Conservation (phyloP, 805 yeast species). For the Candida ortonii region DNA sequence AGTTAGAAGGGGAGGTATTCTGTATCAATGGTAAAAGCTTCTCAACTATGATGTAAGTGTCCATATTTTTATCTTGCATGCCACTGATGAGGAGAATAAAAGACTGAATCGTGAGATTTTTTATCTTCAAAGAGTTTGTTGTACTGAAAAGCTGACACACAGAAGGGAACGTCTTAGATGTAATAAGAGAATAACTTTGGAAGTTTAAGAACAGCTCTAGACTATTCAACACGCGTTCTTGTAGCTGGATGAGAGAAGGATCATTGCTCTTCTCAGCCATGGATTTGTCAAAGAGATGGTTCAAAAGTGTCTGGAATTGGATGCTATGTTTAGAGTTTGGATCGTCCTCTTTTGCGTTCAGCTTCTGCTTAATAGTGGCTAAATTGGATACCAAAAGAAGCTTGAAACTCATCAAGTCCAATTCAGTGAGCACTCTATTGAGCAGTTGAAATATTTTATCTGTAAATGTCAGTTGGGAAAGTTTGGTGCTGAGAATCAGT, state of each 20-base stretch:
- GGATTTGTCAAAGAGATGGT: slow-evolving; percentile 34
- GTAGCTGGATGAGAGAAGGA: slow-evolving; percentile 27
- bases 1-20: slow-evolving; percentile 33
- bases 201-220: slow-evolving; percentile 31
- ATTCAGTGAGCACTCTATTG: slow-evolving; percentile 25
- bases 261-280: slow-evolving; percentile 16
- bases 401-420: slow-evolving; percentile 31
- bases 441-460: slow-evolving; percentile 59
- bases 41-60: slow-evolving; percentile 68
- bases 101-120: slow-evolving; percentile 61
- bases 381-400: slow-evolving; percentile 31
- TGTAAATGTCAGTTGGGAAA: slow-evolving; percentile 76
- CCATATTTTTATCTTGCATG: slow-evolving; percentile 51
- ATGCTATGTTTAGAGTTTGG: slow-evolving; percentile 22
- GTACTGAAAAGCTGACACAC: slow-evolving; percentile 72
- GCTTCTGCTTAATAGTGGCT: slow-evolving; percentile 25
- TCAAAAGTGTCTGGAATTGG: slow-evolving; percentile 29
- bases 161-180: slow-evolving; percentile 72
- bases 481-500: slow-evolving; percentile 56
- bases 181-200: slow-evolving; percentile 52
- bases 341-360: slow-evolving; percentile 28
- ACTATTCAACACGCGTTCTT: slow-evolving; percentile 32
- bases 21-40: slow-evolving; percentile 74
- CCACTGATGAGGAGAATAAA: slow-evolving; percentile 52
- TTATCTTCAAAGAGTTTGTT: slow-evolving; percentile 80